phyloP scores from a whole-genome alignment of 2,329 filamentous ascomycete species.

The Paradendryphiella salina region DNA sequence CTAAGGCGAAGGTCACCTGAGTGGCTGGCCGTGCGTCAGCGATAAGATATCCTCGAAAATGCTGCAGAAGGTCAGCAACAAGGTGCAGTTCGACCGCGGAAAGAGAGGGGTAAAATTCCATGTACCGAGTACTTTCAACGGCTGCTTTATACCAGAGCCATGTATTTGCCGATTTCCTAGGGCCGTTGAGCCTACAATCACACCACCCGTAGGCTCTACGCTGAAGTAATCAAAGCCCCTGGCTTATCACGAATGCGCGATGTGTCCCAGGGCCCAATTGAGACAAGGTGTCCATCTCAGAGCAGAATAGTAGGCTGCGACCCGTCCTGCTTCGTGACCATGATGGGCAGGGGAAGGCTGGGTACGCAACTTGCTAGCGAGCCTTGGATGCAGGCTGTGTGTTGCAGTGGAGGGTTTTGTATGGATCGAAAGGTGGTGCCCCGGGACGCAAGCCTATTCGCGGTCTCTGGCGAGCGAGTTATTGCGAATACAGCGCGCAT shows the following conservation, averaged over 20 bases:
- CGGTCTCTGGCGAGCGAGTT: conserved; percentile 15
- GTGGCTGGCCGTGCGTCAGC: conserved; percentile 13
- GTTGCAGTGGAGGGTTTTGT: conserved; percentile 25
- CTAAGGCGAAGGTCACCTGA: conserved; percentile 9
- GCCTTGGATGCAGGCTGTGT: conserved; percentile 21
- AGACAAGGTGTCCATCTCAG: conserved; percentile 8
- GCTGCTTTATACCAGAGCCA: conserved; percentile 19
- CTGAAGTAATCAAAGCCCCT: no score
- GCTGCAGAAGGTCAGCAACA: conserved; percentile 14
- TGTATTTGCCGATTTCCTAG: conserved; percentile 15
- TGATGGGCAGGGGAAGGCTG: conserved; percentile 23
- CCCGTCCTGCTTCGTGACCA: conserved; percentile 5
- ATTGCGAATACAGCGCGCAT: conserved; percentile 26
- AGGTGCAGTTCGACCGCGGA: conserved; percentile 12
- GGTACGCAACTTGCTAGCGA: conserved; percentile 21
- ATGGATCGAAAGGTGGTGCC: conserved; percentile 22
- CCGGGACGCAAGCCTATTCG: conserved; percentile 24
- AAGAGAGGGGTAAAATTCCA: conserved; percentile 17
- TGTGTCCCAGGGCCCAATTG: not conserved
- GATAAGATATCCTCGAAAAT: conserved; percentile 15
- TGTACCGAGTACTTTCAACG: conserved; percentile 18
- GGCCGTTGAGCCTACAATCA: conserved; percentile 19
- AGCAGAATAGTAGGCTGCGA: conserved; percentile 15
- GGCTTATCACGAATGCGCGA: no score
- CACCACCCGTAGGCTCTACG: conserved; percentile 7